These are phyloP conservation scores for Hericium rajendrae DNA, from an alignment of 768 basidiomycete species.

Conservation along the genomic window DNA sequence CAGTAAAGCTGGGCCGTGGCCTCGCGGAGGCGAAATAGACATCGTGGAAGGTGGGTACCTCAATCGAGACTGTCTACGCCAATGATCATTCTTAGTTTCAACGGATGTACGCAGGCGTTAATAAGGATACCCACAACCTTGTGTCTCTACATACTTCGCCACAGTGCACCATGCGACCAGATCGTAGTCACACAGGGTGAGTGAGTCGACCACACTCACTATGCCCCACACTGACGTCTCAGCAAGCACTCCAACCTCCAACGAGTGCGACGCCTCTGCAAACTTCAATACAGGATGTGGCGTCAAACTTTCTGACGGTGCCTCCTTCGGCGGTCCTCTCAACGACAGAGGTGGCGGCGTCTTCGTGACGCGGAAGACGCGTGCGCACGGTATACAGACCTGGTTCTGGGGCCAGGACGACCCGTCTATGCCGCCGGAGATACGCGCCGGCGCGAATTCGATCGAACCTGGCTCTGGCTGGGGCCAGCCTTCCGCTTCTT, in stretches of 20 bases:
- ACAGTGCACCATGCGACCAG: conserved; percentile 34
- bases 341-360: conserved; percentile 49
- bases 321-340: conserved; percentile 39
- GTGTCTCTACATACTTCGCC: conserved; percentile 47
- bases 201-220: conserved; percentile 3
- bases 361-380: conserved; percentile 41
- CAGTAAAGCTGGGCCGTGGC: conserved; percentile 45
- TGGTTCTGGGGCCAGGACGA: conserved; percentile 55
- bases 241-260: conserved; percentile 29
- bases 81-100: not conserved
- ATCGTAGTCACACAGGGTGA: conserved; percentile 40
- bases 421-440: conserved; percentile 31
- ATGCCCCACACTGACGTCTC: not conserved
- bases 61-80: not conserved
- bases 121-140: conserved; percentile 34
- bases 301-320: conserved; percentile 28
- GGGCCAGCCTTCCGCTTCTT: conserved; percentile 40
- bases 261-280: conserved; percentile 37
- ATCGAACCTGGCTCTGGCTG: conserved; percentile 20
- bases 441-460: conserved; percentile 17
- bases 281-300: conserved; percentile 59
- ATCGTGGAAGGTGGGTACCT: conserved; percentile 41
- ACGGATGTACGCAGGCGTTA: conserved; percentile 31
- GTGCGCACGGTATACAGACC: conserved; percentile 35
- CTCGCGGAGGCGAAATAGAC: conserved; percentile 51